Evolutionary conservation across 1,284 basidiomycete species (phyloP).

Genomic region (Amylostereum areolatum): DNA sequence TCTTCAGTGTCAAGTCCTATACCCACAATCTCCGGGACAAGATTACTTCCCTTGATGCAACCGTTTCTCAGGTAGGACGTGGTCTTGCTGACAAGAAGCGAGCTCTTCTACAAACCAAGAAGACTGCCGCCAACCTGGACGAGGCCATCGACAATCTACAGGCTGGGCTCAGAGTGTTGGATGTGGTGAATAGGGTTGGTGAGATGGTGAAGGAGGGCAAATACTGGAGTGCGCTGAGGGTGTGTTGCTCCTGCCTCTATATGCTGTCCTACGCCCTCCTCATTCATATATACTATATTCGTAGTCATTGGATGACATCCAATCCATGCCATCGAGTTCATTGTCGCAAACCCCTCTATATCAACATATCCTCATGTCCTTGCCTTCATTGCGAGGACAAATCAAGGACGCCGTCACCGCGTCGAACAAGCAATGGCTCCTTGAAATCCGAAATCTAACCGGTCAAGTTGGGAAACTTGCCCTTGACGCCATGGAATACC

Average conservation of each 20-base stretch:
- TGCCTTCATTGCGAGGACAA: constrained; percentile 84
- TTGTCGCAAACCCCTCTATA: constrained; percentile 93
- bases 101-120: constrained; percentile 81
- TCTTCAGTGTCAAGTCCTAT: constrained; percentile 91
- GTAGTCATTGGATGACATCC: constrained; percentile 91
- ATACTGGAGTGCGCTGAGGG: constrained; percentile 95
- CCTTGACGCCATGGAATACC: constrained; percentile 83
- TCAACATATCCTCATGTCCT: constrained; percentile 83
- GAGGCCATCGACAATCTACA: constrained; percentile 95
- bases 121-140: constrained; percentile 90
- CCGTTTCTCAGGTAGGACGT: constrained; percentile 73
- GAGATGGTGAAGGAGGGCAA: constrained; percentile 89
- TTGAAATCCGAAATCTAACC: constrained; percentile 89
- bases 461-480: constrained; percentile 85
- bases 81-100: constrained; percentile 91
- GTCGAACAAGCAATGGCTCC: constrained; percentile 95
- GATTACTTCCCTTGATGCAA: constrained; percentile 65
- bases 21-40: constrained; percentile 78
- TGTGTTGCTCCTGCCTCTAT: constrained; percentile 41
- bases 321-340: constrained; percentile 84
- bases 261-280: not conserved
- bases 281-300: constrained; percentile 17
- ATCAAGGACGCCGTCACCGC: constrained; percentile 93
- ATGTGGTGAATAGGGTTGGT: constrained; percentile 91
- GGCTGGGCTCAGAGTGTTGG: constrained; percentile 86